These are phyloP conservation scores for Poronia punctata DNA, from an alignment of 495 filamentous ascomycete species.

Conservation along the genomic window DNA sequence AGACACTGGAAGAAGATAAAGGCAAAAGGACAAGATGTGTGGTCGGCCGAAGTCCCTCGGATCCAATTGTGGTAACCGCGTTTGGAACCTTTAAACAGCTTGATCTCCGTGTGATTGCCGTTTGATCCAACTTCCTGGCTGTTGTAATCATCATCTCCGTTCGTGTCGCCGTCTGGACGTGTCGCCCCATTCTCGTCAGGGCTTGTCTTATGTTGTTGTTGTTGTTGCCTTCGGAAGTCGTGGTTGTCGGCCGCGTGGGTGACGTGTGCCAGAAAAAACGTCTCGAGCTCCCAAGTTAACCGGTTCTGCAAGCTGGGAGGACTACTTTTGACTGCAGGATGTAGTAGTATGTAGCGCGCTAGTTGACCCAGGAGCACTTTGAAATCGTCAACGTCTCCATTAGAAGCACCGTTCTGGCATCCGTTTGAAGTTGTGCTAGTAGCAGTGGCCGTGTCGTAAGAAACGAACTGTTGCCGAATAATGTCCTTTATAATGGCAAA, in stretches of 20 bases:
- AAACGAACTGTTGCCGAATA: no score
- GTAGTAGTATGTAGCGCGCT: conserved; percentile 2
- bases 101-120: background rate
- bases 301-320: background rate
- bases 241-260: conserved; percentile 20
- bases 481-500: no score
- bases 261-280: conserved; percentile 23
- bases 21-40: conserved; percentile 31
- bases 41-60: conserved; percentile 25
- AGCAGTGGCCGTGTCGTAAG: no score
- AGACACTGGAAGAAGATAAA: conserved; percentile 33
- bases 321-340: conserved; percentile 1
- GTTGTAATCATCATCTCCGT: no score
- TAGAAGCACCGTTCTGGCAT: no score
- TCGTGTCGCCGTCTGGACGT: no score
- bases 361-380: no score
- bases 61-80: conserved; percentile 27
- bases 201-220: no score
- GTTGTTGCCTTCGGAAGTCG: background rate
- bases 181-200: no score
- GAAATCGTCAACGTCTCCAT: no score
- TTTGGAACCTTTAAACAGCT: background rate
- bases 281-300: conserved; percentile 13
- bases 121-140: no score
- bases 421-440: no score